A percentile compares a stretch with the other conserved stretches of the same genome.
Conservation (phyloP, 208 protist species). For the Perkinsela sp. region DNA sequence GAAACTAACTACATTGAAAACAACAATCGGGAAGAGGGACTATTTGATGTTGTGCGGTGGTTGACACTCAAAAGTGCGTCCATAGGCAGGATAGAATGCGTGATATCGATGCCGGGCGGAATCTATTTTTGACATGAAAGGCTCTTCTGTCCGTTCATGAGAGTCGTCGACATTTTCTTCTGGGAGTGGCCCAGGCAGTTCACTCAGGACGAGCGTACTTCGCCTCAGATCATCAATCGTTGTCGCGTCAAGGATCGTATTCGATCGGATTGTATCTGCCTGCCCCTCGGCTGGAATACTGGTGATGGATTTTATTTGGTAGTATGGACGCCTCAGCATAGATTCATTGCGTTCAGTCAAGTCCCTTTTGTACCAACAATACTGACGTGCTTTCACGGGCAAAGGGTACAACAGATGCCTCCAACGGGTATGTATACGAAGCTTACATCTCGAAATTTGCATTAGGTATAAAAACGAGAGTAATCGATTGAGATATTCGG, state of each 20-base stretch:
- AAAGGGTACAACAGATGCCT: neutral
- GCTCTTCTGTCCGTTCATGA: neutral
- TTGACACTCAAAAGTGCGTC: neutral
- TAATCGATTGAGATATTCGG: too few species aligned
- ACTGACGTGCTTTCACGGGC: neutral
- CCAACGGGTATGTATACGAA: neutral
- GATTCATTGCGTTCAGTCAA: neutral
- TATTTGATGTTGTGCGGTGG: neutral
- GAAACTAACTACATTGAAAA: too few species aligned
- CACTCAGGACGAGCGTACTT: neutral
- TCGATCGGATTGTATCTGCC: neutral
- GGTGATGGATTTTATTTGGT: neutral
- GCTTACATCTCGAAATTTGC: too few species aligned
- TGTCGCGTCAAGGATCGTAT: neutral
- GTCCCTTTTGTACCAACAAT: neutral
- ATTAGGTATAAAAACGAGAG: too few species aligned
- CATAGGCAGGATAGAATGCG: neutral
- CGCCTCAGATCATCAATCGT: neutral
- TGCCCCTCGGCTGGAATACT: neutral
- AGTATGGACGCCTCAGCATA: neutral
- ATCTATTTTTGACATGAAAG: neutral
- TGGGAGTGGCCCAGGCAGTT: neutral
- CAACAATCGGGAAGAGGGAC: too few species aligned
- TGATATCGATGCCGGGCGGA: neutral
- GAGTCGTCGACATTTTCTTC: neutral